Evolutionary conservation across 106 monocot species (phyloP).

Genomic region (Acanthochlamys bracteata): DNA sequence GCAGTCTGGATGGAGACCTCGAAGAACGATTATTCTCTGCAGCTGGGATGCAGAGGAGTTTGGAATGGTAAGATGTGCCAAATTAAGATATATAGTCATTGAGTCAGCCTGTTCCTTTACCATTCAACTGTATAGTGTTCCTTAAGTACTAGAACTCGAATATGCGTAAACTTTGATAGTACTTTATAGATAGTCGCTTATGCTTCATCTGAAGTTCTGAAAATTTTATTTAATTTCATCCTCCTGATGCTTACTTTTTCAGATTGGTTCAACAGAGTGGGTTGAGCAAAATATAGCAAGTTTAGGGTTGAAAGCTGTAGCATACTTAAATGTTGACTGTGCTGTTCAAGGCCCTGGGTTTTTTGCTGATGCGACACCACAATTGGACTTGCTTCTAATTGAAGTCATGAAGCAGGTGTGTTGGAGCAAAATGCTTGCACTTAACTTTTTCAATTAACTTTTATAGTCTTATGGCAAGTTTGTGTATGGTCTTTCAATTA

Average conservation of each 20-base stretch:
- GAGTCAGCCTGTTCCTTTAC: no score
- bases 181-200: no score
- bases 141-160: no score
- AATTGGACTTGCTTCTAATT: conserved; percentile 67
- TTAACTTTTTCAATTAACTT: no score
- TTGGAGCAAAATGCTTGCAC: no score
- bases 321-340: conserved; percentile 87
- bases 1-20: conserved; percentile 72
- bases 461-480: no score
- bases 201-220: no score
- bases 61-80: conserved; percentile 63
- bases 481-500: no score
- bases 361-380: conserved; percentile 65
- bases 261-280: conserved; percentile 99
- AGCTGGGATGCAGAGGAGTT: conserved; percentile 99
- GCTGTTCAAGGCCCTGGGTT: conserved; percentile 86
- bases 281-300: conserved; percentile 69
- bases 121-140: no score
- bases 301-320: conserved; percentile 61
- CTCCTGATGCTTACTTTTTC: conserved; percentile 23
- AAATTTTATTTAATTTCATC: no score
- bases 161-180: no score
- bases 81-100: no score
- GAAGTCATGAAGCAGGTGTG: conserved; percentile 68
- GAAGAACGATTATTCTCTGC: conserved; percentile 76